Conservation (phyloP, 2,329 filamentous ascomycete genomes). For the Cladophialophora immunda region DNA sequence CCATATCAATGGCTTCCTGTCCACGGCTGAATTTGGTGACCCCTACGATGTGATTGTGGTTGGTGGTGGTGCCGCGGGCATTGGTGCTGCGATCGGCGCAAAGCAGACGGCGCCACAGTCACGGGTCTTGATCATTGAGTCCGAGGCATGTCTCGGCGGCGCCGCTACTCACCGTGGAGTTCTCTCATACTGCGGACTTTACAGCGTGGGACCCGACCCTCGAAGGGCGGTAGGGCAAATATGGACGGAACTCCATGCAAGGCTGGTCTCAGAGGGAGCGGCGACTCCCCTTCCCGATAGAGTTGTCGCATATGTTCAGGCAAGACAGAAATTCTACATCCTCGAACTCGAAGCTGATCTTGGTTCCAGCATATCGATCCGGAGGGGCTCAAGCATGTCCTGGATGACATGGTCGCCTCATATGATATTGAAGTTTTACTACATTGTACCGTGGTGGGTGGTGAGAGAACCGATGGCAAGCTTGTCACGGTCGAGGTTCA, state of each 20-base stretch:
- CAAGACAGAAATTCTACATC: background rate
- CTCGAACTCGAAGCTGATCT: background rate
- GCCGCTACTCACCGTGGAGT: conserved; percentile 27
- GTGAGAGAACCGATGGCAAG: conserved; percentile 7
- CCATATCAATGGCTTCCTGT: conserved; percentile 13
- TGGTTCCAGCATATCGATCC: conserved; percentile 17
- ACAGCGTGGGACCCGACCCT: conserved; percentile 22
- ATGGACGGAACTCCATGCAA: conserved; percentile 25
- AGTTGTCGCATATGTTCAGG: conserved; percentile 27
- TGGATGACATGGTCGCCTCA: conserved; percentile 20
- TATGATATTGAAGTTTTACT: conserved; percentile 26
- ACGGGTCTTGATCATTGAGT: conserved; percentile 20
- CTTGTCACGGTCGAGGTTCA: conserved; percentile 22
- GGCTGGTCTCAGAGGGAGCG: conserved; percentile 14
- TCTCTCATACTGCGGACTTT: conserved; percentile 21
- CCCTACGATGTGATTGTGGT: conserved; percentile 28
- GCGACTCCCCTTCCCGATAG: conserved; percentile 17
- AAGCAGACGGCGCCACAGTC: conserved; percentile 14
- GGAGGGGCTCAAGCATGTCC: conserved; percentile 24
- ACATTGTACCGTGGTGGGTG: conserved; percentile 26
- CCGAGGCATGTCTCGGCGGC: conserved; percentile 23
- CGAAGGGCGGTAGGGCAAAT: conserved; percentile 20
- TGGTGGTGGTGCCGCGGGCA: conserved; percentile 22
- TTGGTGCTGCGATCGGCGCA: conserved; percentile 28
- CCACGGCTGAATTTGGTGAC: conserved; percentile 3